A percentile compares a stretch with the other conserved stretches of the same genome.
These are phyloP conservation scores for Bauhinia variegata DNA, from an alignment of 306 rosid genomes.

Conservation along the genomic window DNA sequence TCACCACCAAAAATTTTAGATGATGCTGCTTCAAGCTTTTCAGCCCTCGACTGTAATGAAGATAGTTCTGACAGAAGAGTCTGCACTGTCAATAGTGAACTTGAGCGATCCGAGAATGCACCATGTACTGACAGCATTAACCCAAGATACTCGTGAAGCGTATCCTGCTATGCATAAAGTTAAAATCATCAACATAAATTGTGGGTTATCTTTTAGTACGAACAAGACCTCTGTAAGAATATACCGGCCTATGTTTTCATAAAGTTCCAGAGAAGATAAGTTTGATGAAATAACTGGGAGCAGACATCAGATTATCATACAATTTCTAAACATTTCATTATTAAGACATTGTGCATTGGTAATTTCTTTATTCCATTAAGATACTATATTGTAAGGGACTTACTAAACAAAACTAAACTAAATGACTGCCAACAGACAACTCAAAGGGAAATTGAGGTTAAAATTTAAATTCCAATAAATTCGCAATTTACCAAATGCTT, in stretches of 20 bases:
- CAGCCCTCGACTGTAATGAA: constrained; percentile 75
- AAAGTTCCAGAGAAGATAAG: background rate
- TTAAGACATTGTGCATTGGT: too few species aligned
- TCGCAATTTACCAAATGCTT: constrained; percentile 74
- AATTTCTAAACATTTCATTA: too few species aligned
- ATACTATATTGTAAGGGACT: constrained; percentile 14
- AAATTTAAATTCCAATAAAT: constrained; percentile 3
- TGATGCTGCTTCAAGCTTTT: constrained; percentile 89
- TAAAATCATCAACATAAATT: constrained; percentile 31
- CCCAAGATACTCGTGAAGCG: constrained; percentile 94
- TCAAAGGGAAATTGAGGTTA: background rate
- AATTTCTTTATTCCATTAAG: too few species aligned
- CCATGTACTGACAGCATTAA: constrained; percentile 81
- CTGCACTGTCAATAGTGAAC: constrained; percentile 87
- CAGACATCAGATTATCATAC: background rate
- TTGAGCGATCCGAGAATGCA: constrained; percentile 89
- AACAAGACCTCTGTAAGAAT: constrained; percentile 6
- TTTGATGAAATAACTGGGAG: background rate
- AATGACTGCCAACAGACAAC: background rate
- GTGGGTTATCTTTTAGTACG: constrained; percentile 19
- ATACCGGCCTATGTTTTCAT: background rate
- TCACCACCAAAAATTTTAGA: constrained; percentile 91
- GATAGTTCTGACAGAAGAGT: constrained; percentile 83
- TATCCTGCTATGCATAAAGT: constrained; percentile 54
- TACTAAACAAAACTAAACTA: background rate